These are phyloP conservation scores for Tuber melanosporum DNA, from an alignment of 495 filamentous ascomycete genomes.

Conservation along the genomic window DNA sequence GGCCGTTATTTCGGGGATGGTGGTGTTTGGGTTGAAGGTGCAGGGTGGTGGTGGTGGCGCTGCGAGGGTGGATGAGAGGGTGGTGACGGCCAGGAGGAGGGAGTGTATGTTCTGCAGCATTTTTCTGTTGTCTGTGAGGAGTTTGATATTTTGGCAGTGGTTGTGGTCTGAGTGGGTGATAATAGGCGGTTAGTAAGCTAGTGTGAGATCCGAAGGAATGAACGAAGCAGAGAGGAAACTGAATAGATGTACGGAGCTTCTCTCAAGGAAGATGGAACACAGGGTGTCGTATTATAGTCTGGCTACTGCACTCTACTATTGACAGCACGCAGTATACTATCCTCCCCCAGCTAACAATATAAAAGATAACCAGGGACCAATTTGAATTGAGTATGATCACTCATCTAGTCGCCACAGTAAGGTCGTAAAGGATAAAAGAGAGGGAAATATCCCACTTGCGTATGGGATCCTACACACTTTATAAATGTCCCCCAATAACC, in stretches of 20 bases:
- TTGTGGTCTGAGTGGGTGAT: background rate
- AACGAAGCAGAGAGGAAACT: background rate
- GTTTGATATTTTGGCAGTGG: background rate
- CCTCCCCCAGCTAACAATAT: too few relatives aligned
- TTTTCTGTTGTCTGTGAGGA: background rate
- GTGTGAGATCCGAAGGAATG: background rate
- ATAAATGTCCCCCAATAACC: background rate
- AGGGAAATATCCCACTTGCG: background rate
- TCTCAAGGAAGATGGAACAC: background rate
- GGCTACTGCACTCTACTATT: background rate
- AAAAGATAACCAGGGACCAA: background rate
- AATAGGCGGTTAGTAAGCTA: background rate
- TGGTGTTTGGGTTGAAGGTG: background rate
- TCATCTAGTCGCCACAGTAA: background rate
- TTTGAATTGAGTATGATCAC: background rate
- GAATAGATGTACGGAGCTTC: background rate
- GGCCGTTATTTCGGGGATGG: background rate
- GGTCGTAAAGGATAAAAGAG: background rate
- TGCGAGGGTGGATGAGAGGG: background rate
- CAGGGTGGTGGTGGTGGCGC: background rate
- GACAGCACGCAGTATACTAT: background rate
- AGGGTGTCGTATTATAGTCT: background rate
- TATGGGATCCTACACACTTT: background rate
- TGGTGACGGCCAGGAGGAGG: background rate
- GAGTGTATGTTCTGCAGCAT: background rate